phyloP scores from a whole-genome alignment of 441 rosid species.

The Flueggea neowawraea region DNA sequence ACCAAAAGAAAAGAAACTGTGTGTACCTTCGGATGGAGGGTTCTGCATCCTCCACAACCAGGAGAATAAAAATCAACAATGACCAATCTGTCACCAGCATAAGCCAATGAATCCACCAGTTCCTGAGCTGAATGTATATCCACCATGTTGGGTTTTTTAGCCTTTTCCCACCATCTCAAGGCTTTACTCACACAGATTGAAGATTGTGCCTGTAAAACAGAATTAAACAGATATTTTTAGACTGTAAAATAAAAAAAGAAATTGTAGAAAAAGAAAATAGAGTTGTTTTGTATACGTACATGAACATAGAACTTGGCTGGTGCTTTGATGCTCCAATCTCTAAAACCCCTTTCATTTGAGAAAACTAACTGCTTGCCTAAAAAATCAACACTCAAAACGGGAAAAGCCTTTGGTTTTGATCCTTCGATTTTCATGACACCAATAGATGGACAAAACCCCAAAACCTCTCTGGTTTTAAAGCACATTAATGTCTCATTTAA shows the following conservation, averaged over 20 bases:
- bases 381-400: slow-evolving; percentile 27
- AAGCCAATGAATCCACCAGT: slow-evolving; percentile 45
- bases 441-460: slow-evolving; percentile 23
- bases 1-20: too few species aligned
- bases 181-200: slow-evolving; percentile 39
- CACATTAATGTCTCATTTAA: slow-evolving; percentile 11
- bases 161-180: slow-evolving; percentile 83
- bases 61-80: slow-evolving; percentile 73
- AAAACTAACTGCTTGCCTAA: slow-evolving; percentile 28
- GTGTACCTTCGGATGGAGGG: slow-evolving; percentile 73
- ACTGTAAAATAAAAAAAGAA: neutral
- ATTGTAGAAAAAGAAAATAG: neutral
- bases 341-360: slow-evolving; percentile 24
- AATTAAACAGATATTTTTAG: neutral
- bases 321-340: slow-evolving; percentile 26
- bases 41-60: slow-evolving; percentile 80
- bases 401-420: slow-evolving; percentile 24
- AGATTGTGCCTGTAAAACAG: slow-evolving; percentile 33
- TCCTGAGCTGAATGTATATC: slow-evolving; percentile 59
- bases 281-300: slow-evolving; percentile 24
- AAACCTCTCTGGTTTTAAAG: slow-evolving; percentile 18
- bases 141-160: slow-evolving; percentile 49
- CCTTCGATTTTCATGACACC: slow-evolving; percentile 12
- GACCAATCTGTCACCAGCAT: slow-evolving; percentile 61
- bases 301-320: slow-evolving; percentile 22